phyloP scores from a whole-genome alignment of 1,284 basidiomycete species.

The Laetiporus sulphureus region DNA sequence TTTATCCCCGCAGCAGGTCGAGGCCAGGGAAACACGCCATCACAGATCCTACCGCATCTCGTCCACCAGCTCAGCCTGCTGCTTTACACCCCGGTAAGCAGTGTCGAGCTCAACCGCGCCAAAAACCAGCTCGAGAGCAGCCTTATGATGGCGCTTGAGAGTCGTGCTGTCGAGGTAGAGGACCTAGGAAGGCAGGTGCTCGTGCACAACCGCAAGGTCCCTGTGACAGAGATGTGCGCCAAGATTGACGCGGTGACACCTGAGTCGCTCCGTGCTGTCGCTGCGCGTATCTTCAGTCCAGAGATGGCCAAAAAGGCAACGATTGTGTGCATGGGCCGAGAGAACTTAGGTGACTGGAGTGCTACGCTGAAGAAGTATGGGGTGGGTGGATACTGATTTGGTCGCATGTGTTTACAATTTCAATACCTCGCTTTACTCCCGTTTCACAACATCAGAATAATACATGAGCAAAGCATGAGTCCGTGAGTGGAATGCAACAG shows the following conservation, averaged over 20 bases:
- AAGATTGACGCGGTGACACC: slow-evolving; percentile 82
- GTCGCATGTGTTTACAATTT: not conserved
- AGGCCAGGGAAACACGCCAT: slow-evolving; percentile 52
- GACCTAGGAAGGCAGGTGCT: slow-evolving; percentile 84
- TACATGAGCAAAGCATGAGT: too few species aligned
- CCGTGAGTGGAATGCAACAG: too few species aligned
- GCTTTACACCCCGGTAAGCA: slow-evolving; percentile 59
- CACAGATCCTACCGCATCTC: slow-evolving; percentile 79
- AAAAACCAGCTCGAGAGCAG: slow-evolving; percentile 96
- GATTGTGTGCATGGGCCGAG: slow-evolving; percentile 67
- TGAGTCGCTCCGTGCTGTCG: slow-evolving; percentile 67
- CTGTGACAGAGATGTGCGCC: slow-evolving; percentile 87
- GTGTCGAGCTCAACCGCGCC: slow-evolving; percentile 74
- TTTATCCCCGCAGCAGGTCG: slow-evolving; percentile 70
- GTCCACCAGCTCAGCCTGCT: slow-evolving; percentile 79
- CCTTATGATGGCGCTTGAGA: slow-evolving; percentile 95
- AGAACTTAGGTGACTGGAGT: slow-evolving; percentile 59
- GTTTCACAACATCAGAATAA: too few species aligned
- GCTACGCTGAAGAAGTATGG: slow-evolving; percentile 63
- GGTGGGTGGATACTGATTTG: slow-evolving; percentile 29
- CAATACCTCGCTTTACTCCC: too few species aligned
- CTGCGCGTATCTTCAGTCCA: slow-evolving; percentile 64
- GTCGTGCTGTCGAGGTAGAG: slow-evolving; percentile 85
- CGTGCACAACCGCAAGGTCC: slow-evolving; percentile 86
- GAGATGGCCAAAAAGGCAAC: slow-evolving; percentile 58